Evolutionary conservation across 495 filamentous ascomycete species (phyloP).

Genomic region (Penicillium manginii): DNA sequence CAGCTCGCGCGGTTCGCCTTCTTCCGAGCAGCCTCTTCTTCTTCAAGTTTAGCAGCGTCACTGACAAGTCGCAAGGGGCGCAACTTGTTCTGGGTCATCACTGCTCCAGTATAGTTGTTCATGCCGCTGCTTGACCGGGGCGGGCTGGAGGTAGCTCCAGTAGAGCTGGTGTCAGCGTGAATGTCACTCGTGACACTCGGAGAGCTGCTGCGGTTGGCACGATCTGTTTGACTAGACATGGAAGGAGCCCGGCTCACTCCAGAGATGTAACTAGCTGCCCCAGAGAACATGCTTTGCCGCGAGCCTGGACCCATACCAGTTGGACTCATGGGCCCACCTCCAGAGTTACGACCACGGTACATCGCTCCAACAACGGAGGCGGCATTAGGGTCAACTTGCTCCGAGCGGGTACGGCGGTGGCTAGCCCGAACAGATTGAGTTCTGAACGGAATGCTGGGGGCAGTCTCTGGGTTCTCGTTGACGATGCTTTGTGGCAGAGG

Average conservation of each 20-base stretch:
- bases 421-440: conserved; percentile 62
- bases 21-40: conserved; percentile 56
- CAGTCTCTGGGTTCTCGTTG: conserved; percentile 75
- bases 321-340: conserved; percentile 54
- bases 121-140: conserved; percentile 59
- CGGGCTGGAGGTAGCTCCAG: conserved; percentile 56
- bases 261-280: conserved; percentile 42
- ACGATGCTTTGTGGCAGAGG: conserved; percentile 43
- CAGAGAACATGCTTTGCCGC: conserved; percentile 51
- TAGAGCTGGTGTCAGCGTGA: conserved; percentile 53
- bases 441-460: conserved; percentile 80
- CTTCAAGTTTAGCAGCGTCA: conserved; percentile 44
- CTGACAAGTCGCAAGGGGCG: conserved; percentile 82
- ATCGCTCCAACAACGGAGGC: conserved; percentile 81
- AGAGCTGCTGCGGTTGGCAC: conserved; percentile 53
- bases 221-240: conserved; percentile 49
- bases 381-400: conserved; percentile 63
- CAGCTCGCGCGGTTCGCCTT: conserved; percentile 64
- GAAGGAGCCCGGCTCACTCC: conserved; percentile 52
- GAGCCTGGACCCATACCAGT: conserved; percentile 49
- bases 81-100: conserved; percentile 76
- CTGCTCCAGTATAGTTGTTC: conserved; percentile 57
- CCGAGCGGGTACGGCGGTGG: conserved; percentile 68
- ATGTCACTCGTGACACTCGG: conserved; percentile 65
- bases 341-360: conserved; percentile 72